These are phyloP conservation scores for Talinum fruticosum DNA, from an alignment of 148 eudicot species.

Conservation along the genomic window DNA sequence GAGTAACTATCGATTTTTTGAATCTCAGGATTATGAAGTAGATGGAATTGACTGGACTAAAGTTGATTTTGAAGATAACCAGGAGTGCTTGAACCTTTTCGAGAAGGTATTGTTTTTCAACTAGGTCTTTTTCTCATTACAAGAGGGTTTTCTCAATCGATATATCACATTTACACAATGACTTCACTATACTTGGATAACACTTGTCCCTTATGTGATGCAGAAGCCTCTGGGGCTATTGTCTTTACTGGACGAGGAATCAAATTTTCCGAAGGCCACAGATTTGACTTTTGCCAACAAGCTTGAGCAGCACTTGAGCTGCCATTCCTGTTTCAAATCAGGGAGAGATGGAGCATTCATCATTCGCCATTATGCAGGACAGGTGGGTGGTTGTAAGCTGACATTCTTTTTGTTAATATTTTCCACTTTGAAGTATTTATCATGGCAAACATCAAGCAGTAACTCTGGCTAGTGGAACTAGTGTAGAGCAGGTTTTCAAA, in stretches of 20 bases:
- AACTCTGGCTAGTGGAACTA: background rate
- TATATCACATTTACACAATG: background rate
- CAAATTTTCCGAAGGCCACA: constrained; percentile 75
- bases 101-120: constrained; percentile 60
- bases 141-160: constrained; percentile 1
- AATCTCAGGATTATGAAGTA: constrained; percentile 71
- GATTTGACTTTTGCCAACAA: constrained; percentile 76
- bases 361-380: constrained; percentile 78
- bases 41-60: constrained; percentile 94
- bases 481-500: background rate
- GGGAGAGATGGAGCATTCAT: constrained; percentile 61
- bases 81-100: constrained; percentile 86
- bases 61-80: constrained; percentile 86
- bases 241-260: constrained; percentile 85
- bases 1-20: constrained; percentile 6
- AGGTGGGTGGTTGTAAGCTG: constrained; percentile 46
- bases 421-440: background rate
- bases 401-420: background rate
- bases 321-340: constrained; percentile 65
- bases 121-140: background rate
- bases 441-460: background rate
- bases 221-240: constrained; percentile 86
- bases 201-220: constrained; percentile 23
- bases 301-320: constrained; percentile 70
- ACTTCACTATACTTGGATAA: background rate